Percentiles rank a stretch among this genome's conserved stretches.
Conservation (phyloP, 2,329 filamentous ascomycete species). For the Penicillium sp. region DNA sequence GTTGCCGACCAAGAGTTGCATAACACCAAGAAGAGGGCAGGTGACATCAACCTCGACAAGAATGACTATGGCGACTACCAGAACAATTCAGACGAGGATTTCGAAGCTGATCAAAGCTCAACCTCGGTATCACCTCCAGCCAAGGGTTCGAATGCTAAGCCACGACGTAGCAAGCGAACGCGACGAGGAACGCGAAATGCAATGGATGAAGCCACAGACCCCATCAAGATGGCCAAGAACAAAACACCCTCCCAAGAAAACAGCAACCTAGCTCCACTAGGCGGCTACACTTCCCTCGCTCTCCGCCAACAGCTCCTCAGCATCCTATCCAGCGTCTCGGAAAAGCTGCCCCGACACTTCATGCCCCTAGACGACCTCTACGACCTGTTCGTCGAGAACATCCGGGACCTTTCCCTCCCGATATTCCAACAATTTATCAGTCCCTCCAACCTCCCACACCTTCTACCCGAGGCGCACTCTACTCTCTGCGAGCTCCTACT, state of each 20-base stretch:
- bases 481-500: slow-evolving; percentile 55
- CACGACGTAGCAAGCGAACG: slow-evolving; percentile 33
- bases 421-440: slow-evolving; percentile 47
- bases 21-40: slow-evolving; percentile 38
- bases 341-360: slow-evolving; percentile 34
- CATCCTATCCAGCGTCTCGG: slow-evolving; percentile 41
- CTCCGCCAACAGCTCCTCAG: slow-evolving; percentile 46
- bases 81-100: slow-evolving; percentile 36
- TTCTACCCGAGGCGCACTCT: slow-evolving; percentile 41
- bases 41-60: slow-evolving; percentile 45
- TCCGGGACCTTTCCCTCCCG: slow-evolving; percentile 44
- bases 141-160: slow-evolving; percentile 1
- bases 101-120: slow-evolving; percentile 15
- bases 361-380: slow-evolving; percentile 39
- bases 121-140: slow-evolving; percentile 2
- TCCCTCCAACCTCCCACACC: slow-evolving; percentile 41
- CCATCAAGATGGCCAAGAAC: slow-evolving; percentile 8
- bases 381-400: slow-evolving; percentile 45
- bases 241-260: slow-evolving; percentile 1
- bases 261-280: slow-evolving; percentile 30
- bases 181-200: slow-evolving; percentile 25
- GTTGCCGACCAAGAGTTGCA: slow-evolving; percentile 20
- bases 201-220: slow-evolving; percentile 3
- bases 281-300: slow-evolving; percentile 38
- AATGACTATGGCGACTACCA: slow-evolving; percentile 48